These are phyloP conservation scores for Penicillium olsonii DNA, from an alignment of 2,329 filamentous ascomycete species.

Conservation along the genomic window DNA sequence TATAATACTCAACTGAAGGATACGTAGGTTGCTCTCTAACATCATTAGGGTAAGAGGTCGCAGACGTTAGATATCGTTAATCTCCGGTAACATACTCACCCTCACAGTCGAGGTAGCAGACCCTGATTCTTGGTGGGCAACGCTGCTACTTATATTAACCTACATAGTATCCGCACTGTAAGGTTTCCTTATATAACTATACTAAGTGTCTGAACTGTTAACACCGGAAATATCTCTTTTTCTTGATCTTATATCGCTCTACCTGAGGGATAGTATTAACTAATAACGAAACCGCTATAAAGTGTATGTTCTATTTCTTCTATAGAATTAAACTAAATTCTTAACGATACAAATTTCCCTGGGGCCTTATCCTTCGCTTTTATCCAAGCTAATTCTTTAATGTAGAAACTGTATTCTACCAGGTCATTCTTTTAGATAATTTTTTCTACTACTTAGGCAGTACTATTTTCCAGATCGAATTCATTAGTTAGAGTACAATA, in stretches of 20 bases:
- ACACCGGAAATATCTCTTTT: conserved; percentile 23
- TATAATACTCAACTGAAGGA: neutral
- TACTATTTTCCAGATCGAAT: neutral
- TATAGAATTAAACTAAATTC: no score
- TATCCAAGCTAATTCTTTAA: conserved; percentile 30
- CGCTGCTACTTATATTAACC: no score
- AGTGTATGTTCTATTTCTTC: neutral
- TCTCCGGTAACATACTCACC: conserved; percentile 22
- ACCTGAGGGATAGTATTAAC: conserved; percentile 23
- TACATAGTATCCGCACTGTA: conserved; percentile 19
- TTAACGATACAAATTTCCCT: conserved; percentile 18
- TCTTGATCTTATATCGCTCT: conserved; percentile 19
- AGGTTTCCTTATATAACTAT: conserved; percentile 26
- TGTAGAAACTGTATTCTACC: conserved; percentile 15
- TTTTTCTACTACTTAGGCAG: neutral
- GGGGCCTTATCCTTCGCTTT: conserved; percentile 26
- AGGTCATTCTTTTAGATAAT: neutral
- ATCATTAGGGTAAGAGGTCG: neutral
- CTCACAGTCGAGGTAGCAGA: conserved; percentile 18
- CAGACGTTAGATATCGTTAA: conserved; percentile 11
- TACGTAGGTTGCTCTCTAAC: neutral
- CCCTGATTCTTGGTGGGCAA: conserved; percentile 15
- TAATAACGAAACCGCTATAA: conserved; percentile 14
- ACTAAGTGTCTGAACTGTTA: conserved; percentile 25
- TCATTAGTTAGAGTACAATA: neutral